These are phyloP conservation scores for Agrocybe praecox DNA, from an alignment of 768 basidiomycete species.

Conservation along the genomic window DNA sequence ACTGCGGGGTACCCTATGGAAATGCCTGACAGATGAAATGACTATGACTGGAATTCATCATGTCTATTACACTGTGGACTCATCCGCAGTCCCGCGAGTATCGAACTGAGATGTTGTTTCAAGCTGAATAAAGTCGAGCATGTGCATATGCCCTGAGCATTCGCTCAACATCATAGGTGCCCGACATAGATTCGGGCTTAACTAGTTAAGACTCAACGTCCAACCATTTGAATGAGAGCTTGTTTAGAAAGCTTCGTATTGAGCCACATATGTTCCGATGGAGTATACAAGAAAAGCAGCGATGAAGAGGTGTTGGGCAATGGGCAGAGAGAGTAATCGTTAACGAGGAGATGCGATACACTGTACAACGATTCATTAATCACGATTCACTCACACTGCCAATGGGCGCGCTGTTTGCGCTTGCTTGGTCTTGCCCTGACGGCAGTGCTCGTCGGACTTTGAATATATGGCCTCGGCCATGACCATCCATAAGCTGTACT, in stretches of 20 bases:
- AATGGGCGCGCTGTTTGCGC: no score
- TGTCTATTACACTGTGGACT: neutral
- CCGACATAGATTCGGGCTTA: neutral
- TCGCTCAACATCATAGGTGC: neutral
- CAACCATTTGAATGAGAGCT: no score
- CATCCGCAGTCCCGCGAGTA: neutral
- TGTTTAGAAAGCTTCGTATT: no score
- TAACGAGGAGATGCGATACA: no score
- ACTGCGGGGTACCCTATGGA: neutral
- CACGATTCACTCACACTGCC: no score
- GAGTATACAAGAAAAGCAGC: no score
- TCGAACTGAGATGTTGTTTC: neutral
- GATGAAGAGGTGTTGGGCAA: no score
- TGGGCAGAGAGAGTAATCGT: no score
- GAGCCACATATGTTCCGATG: no score
- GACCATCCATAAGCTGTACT: no score
- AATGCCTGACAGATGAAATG: neutral
- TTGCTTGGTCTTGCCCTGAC: neutral
- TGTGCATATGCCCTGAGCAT: neutral
- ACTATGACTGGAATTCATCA: neutral
- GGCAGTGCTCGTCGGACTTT: slow-evolving; percentile 10
- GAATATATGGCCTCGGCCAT: neutral
- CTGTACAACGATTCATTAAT: no score
- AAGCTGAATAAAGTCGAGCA: neutral
- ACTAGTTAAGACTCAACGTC: no score